These are phyloP conservation scores for Erigeron canadensis DNA, from an alignment of 129 eudicot species.

Conservation along the genomic window DNA sequence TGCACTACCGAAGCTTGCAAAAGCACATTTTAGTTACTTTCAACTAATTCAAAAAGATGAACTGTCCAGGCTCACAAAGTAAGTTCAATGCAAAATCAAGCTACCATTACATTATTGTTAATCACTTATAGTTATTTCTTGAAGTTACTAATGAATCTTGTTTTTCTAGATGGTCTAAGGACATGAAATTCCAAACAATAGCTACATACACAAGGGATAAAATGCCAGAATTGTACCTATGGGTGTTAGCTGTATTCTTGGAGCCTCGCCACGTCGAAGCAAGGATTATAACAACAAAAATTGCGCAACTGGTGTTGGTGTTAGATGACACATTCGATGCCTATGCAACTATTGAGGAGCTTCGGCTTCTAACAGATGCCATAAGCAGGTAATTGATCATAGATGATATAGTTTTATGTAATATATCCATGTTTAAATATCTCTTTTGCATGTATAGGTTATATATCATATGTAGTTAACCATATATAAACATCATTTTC, in stretches of 20 bases:
- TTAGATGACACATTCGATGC: not conserved
- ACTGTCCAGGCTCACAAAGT: not conserved
- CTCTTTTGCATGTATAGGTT: no score
- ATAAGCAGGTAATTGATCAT: not conserved
- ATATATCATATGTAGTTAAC: no score
- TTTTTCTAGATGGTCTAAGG: not conserved
- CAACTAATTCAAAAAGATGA: not conserved
- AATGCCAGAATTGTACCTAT: not conserved
- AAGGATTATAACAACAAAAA: not conserved
- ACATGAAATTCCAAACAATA: not conserved
- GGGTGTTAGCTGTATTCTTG: not conserved
- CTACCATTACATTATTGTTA: not conserved
- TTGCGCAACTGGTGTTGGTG: not conserved
- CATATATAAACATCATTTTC: no score
- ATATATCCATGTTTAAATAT: no score
- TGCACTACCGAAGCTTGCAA: not conserved
- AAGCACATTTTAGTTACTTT: not conserved
- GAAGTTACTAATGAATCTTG: not conserved
- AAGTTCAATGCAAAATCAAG: not conserved
- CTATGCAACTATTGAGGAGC: not conserved
- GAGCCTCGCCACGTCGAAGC: not conserved
- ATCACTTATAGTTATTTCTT: no score
- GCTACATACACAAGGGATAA: not conserved
- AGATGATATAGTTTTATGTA: no score
- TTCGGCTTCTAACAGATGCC: not conserved